phyloP scores from a whole-genome alignment of 192 early-diverging fungal genomes.

The Backusella morwellensis region DNA sequence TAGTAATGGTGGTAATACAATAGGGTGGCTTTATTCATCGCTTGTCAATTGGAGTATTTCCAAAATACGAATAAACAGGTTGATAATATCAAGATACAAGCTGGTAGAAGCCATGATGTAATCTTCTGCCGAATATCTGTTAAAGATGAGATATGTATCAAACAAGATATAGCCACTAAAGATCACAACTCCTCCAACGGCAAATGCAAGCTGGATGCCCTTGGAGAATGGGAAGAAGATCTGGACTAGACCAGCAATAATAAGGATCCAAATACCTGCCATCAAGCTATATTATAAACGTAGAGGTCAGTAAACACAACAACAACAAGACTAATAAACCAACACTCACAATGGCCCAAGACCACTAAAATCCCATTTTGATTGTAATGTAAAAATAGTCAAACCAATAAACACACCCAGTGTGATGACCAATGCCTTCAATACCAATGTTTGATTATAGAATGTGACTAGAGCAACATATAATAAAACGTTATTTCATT shows the following conservation, averaged over 20 bases:
- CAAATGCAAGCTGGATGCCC: conserved; percentile 55
- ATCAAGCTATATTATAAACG: conserved; percentile 42
- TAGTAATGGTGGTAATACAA: neutral
- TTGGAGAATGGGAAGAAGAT: conserved; percentile 70
- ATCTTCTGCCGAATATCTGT: conserved; percentile 65
- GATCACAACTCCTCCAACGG: conserved; percentile 59
- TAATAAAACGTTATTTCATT: neutral
- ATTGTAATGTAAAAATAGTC: conserved; percentile 78
- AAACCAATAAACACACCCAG: conserved; percentile 68
- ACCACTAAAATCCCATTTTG: conserved; percentile 68
- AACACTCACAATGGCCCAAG: conserved; percentile 51
- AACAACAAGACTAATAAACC: neutral
- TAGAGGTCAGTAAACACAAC: neutral
- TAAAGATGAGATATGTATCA: conserved; percentile 72
- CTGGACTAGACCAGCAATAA: conserved; percentile 62
- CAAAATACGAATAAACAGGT: conserved; percentile 68
- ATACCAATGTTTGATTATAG: conserved; percentile 58
- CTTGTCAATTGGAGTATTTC: conserved; percentile 45
- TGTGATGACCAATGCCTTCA: conserved; percentile 77
- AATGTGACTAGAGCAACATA: conserved; percentile 53
- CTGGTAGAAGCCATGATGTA: conserved; percentile 62
- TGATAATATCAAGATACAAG: conserved; percentile 76
- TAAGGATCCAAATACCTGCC: conserved; percentile 55
- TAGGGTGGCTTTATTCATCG: neutral
- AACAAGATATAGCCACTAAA: conserved; percentile 80